These are phyloP conservation scores for Diplocarpon rosae DNA, from an alignment of 2,329 filamentous ascomycete genomes.

Conservation along the genomic window DNA sequence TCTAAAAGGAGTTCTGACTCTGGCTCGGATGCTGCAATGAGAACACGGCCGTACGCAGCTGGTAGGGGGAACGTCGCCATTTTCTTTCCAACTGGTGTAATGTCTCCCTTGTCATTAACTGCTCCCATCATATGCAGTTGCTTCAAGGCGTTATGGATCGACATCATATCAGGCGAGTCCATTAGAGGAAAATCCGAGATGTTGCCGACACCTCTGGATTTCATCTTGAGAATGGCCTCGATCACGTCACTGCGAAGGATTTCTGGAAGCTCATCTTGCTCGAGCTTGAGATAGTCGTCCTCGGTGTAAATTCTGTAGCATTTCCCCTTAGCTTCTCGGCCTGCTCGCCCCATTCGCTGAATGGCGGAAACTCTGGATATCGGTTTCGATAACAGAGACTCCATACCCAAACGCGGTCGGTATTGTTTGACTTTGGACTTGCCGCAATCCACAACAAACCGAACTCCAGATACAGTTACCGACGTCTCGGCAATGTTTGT, in stretches of 20 bases:
- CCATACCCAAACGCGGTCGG: constrained; percentile 70
- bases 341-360: constrained; percentile 83
- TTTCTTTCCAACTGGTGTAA: constrained; percentile 62
- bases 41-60: constrained; percentile 67
- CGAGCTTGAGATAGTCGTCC: constrained; percentile 56
- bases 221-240: constrained; percentile 83
- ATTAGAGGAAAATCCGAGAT: constrained; percentile 76
- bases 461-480: constrained; percentile 86
- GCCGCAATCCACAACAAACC: constrained; percentile 83
- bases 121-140: constrained; percentile 73
- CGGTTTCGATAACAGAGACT: constrained; percentile 79
- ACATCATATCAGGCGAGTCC: constrained; percentile 65
- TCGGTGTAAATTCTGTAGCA: constrained; percentile 87
- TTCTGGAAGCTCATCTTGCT: constrained; percentile 71
- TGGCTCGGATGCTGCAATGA: constrained; percentile 65
- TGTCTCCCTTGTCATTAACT: constrained; percentile 56
- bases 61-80: constrained; percentile 79
- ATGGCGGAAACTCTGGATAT: constrained; percentile 91
- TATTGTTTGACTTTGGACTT: constrained; percentile 94
- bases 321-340: constrained; percentile 81
- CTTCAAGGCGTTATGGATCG: constrained; percentile 70
- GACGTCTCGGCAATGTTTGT: constrained; percentile 99
- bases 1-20: constrained; percentile 66
- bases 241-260: constrained; percentile 84
- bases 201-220: constrained; percentile 76